Evolutionary conservation across 805 yeast genomes (phyloP), one percentile per base, ranked within the genome.

Genomic region (Candida sphagnicola): DNA sequence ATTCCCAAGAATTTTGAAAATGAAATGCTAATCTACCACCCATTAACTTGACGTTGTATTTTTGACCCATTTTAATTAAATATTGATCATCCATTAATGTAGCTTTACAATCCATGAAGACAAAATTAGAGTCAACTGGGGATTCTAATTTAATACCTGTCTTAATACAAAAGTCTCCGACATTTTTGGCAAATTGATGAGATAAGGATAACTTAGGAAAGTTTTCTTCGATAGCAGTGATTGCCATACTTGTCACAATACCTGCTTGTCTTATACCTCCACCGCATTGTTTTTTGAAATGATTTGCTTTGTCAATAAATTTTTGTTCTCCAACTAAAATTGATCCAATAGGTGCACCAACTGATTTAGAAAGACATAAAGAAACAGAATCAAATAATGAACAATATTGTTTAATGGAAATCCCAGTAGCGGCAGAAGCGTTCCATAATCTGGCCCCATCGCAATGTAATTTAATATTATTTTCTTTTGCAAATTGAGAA

Each of bases 361-460:
- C 70, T 4, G 95, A 82, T 60, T 90, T 90, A 35, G 96, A 87
- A 37, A 90, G 63, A 61, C 97, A 90, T 36, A 90, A 72, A 12
- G 95, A 86, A 34, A 90, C 85, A n/a, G 93, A 80, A 61, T 89
- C 97, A 57, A 89, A 89, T 44, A 79, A 66, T 45, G 74, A 69
- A 48, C 95, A 85, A 59, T 81, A 88, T 51, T 86, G 86, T 14
- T 60, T 62, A 44, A 89, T 62, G 13, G 87, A 64, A 26, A 85
- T 69, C 18, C 85, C 88, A 8, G 87, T 77, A 18, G 75, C 90
- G 10, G 75, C 84, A 29, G 80, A 69, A n/a, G 96, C 96, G 58
- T 85, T 86, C 90, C 95, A 89, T 36, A 90, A 64, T 51, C 98
- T 75, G n/a, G 97, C 98, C 45, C 97, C 98, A 58, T 90, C 98